Evolutionary conservation across 2,329 filamentous ascomycete genomes (phyloP), one percentile per base, ranked within the genome.

Genomic region (Bipolaris victoriae): DNA sequence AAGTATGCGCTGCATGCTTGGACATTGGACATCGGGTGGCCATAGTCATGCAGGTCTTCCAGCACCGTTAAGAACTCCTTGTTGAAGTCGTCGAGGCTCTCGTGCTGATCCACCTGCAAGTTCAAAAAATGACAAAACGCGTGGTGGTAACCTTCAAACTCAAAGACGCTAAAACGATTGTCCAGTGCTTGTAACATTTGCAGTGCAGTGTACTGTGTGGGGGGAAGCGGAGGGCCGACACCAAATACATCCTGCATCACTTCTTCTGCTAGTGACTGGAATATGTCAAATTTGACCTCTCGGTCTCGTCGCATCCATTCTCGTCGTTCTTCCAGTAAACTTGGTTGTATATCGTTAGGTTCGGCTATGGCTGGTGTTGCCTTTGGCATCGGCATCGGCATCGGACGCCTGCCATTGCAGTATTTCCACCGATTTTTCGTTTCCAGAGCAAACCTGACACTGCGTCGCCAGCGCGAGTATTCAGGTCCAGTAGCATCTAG

Each of bases 1-100:
- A 76, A 73, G 60, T 76, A 76, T 36, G 73, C 73, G 50, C 71
- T 74, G 59, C 70, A 74, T 35, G 74, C 73, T 60, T 76, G 73
- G 10, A 61, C 54, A 43, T 76, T 76, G 26, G 68, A 65, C 18
- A 76, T 50, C 18, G 73, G 71, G 13, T 71, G 66, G 9, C 73
- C 73, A 24, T 75, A 66, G 52, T 76, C 74, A 7, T 68, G 60
- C 22, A 76, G 51, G 40, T 76, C 74, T 20, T 74, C 68, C 3
- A 76, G 52, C 6, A 71, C 70, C 7, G 66, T 64, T 13, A 56
- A 56, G 46, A 73, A 76, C 54, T 76, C 74, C 20, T 54, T 55
- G 52, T 76, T 75, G 64, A 76, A 76, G 0, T 74, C 72, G 39
- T 69, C 66, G 13, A 76, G 62, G 40, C 52, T 70, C 35, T 60